Conservation (phyloP, 2,329 filamentous ascomycete genomes). For the Ophiocordyceps sinensis region DNA sequence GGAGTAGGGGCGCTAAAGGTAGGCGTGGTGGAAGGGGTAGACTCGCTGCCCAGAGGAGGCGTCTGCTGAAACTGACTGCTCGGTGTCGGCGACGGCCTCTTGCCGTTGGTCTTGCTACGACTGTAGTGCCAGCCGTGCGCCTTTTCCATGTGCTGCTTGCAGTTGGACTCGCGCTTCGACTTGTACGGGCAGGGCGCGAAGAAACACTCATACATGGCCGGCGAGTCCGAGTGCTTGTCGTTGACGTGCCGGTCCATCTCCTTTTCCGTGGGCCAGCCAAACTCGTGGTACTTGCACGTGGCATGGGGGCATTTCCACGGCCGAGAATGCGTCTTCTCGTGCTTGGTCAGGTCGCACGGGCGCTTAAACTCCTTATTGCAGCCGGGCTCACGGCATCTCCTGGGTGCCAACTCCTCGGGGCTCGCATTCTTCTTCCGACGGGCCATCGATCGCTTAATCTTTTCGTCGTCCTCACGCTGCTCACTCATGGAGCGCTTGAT, state of each 20-base stretch:
- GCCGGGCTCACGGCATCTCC: slow-evolving; percentile 58
- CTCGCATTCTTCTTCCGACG: slow-evolving; percentile 86
- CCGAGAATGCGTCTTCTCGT: slow-evolving; percentile 93
- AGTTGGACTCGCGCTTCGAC: slow-evolving; percentile 91
- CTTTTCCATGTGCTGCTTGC: slow-evolving; percentile 99
- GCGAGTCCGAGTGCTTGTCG: slow-evolving; percentile 78
- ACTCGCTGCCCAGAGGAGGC: slow-evolving; percentile 45
- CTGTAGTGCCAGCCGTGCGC: slow-evolving; percentile 83
- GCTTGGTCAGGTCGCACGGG: slow-evolving; percentile 94
- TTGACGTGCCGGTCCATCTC: slow-evolving; percentile 93
- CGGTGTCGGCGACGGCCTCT: slow-evolving; percentile 33
- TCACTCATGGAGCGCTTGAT: slow-evolving; percentile 56
- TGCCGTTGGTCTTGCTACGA: slow-evolving; percentile 83
- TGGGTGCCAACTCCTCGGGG: slow-evolving; percentile 66
- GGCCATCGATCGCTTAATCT: slow-evolving; percentile 84
- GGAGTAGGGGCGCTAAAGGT: slow-evolving; percentile 41
- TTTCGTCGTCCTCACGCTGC: slow-evolving; percentile 63
- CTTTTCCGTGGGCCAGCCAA: slow-evolving; percentile 95
- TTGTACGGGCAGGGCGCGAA: slow-evolving; percentile 81
- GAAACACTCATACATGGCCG: slow-evolving; percentile 69
- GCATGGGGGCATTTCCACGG: slow-evolving; percentile 82
- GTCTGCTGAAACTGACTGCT: slow-evolving; percentile 35
- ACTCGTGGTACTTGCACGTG: slow-evolving; percentile 78
- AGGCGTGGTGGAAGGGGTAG: slow-evolving; percentile 44
- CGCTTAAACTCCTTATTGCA: slow-evolving; percentile 92